Base-by-base conservation (phyloP, 2,329 filamentous ascomycete species). In the Neospermospora avenae region DNA sequence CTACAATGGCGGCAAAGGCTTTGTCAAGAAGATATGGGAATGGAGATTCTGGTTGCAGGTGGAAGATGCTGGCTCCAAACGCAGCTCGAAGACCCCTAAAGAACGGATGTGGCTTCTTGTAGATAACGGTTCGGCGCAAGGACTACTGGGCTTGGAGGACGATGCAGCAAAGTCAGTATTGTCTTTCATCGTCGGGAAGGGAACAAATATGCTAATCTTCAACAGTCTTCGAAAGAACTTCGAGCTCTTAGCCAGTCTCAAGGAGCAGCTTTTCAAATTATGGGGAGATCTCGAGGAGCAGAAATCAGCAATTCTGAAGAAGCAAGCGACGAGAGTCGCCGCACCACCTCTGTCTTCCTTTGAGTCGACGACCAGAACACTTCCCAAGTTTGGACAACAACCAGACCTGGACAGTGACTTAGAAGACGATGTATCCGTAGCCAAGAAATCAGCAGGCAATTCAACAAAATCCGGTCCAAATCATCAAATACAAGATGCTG, bases 201-300 rank as follows among this genome's bases (percentile, higher is more conserved):
- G 11, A 10, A 10, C 28, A 10, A 42, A 13, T 25, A 45, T 39
- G 46, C 57, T 65, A 60, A 70, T 48, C 57, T 14, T 56, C 24
- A 46, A 13, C 45, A 85, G 85, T 72, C 79, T 96, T 35, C 81
- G 80, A 20, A 71, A 74, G n/a, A 76, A 88, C 46, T 67, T 74
- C 2, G 55, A 72, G 0, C 69, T 75, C 1, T 75, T 95, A 0
- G 71, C 68, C 3, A 63, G 72, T 6, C 75, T 97, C 4, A 82
- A 84, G 54, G 84, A 96, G 66, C 86, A 83, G 67, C 78, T 97
- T 58, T 93, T 88, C 71, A 77, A 84, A 37, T 78, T 97, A 1
- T 98, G 93, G 93, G 93, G 93, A 1, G 84, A 96, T 62, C 78
- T 97, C 1, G 86, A 93, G 70, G 91, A 96, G 71, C 73, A 77